A percentile compares a stretch with the other conserved stretches of the same genome.
Conservation (phyloP, 2,329 filamentous ascomycete genomes). For the Cadophora gregata region DNA sequence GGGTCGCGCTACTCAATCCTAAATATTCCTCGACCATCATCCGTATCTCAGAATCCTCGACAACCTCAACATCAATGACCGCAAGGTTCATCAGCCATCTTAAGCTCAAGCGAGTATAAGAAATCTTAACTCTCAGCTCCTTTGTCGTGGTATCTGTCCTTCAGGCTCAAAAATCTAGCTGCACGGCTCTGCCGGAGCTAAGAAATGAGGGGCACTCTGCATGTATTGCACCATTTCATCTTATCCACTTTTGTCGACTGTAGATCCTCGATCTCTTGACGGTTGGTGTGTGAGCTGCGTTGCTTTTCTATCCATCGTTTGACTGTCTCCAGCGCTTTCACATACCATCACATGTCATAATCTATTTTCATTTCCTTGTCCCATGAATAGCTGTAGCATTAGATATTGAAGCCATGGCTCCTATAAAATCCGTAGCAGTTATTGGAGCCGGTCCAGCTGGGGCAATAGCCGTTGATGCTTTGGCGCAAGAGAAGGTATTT, state of each 20-base stretch:
- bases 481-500: slow-evolving; percentile 63
- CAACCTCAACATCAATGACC: neutral
- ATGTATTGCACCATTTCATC: slow-evolving; percentile 23
- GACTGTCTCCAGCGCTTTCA: neutral
- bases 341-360: neutral
- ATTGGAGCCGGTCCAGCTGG: slow-evolving; percentile 67
- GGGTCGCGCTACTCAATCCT: neutral
- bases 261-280: slow-evolving; percentile 8
- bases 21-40: neutral
- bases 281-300: neutral
- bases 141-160: neutral
- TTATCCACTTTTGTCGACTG: slow-evolving; percentile 19
- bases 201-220: slow-evolving; percentile 19
- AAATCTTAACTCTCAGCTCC: neutral
- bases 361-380: neutral
- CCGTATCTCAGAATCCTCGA: neutral
- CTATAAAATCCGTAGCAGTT: slow-evolving; percentile 56
- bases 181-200: slow-evolving; percentile 20
- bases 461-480: slow-evolving; percentile 64
- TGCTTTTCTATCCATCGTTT: neutral
- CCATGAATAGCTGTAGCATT: neutral
- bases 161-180: neutral
- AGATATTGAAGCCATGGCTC: slow-evolving; percentile 29
- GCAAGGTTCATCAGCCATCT: neutral
- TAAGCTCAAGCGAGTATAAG: neutral